Evolutionary conservation across 345 rosid species (phyloP).

Genomic region (Salix viminalis): DNA sequence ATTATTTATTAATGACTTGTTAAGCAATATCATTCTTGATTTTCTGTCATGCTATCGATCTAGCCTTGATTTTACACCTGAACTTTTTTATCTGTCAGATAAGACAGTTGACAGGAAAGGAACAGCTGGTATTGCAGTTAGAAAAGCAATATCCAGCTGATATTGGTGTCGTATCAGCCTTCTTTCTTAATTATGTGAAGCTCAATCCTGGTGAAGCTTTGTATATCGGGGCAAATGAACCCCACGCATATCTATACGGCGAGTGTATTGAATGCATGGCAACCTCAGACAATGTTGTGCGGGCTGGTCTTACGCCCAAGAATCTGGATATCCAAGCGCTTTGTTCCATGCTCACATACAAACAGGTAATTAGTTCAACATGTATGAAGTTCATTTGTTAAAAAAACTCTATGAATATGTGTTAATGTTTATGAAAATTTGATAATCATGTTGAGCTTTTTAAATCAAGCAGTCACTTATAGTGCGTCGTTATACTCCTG

Average conservation of each 20-base stretch:
- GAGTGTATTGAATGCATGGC: constrained; percentile 99
- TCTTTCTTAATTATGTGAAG: constrained; percentile 82
- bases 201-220: constrained; percentile 95
- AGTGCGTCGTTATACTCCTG: not conserved
- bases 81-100: constrained; percentile 33
- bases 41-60: not conserved
- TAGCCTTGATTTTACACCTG: constrained; percentile 3
- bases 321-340: constrained; percentile 76
- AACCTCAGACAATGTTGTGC: constrained; percentile 94
- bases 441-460: not conserved
- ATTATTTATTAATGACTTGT: not conserved
- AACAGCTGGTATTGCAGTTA: constrained; percentile 67
- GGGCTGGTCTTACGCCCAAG: constrained; percentile 98
- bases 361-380: constrained; percentile 48
- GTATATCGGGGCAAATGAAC: constrained; percentile 91
- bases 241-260: constrained; percentile 85
- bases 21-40: not conserved
- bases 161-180: constrained; percentile 81
- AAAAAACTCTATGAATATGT: not conserved
- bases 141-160: constrained; percentile 86
- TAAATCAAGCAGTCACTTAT: not conserved
- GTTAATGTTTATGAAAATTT: not conserved
- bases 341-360: constrained; percentile 95
- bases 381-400: not conserved
- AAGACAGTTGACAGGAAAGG: constrained; percentile 81